Evolutionary conservation across 108 stramenopile genomes (phyloP).

Genomic region (Stephanodiscus triporus): DNA sequence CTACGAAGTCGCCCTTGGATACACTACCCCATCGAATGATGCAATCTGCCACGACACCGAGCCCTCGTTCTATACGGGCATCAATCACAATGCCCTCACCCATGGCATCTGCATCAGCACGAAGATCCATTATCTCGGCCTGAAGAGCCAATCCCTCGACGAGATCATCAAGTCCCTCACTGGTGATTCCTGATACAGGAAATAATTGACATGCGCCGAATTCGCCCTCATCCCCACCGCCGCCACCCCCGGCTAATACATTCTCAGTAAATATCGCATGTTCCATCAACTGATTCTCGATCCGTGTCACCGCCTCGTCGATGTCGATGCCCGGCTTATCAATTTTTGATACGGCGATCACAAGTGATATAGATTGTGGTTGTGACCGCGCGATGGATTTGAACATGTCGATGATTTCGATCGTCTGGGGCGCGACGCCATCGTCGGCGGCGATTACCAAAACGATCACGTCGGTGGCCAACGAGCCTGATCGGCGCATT

Average conservation of each 20-base stretch:
- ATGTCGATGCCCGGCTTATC: slow-evolving; percentile 89
- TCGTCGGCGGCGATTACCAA: slow-evolving; percentile 97
- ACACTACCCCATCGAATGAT: slow-evolving; percentile 83
- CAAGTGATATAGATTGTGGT: slow-evolving; percentile 74
- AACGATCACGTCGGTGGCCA: slow-evolving; percentile 94
- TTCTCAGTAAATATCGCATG: slow-evolving; percentile 82
- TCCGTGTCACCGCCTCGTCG: slow-evolving; percentile 71
- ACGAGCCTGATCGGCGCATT: slow-evolving; percentile 93
- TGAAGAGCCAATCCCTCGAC: slow-evolving; percentile 82
- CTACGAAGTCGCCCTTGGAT: slow-evolving; percentile 69
- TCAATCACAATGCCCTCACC: slow-evolving; percentile 87
- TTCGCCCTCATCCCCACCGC: slow-evolving; percentile 51
- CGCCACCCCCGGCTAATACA: slow-evolving; percentile 55
- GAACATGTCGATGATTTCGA: slow-evolving; percentile 93
- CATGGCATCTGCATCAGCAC: slow-evolving; percentile 77
- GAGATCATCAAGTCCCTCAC: slow-evolving; percentile 90
- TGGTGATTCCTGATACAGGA: slow-evolving; percentile 86
- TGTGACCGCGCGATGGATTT: slow-evolving; percentile 80
- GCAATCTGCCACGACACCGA: slow-evolving; percentile 82
- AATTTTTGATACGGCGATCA: slow-evolving; percentile 97
- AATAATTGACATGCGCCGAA: slow-evolving; percentile 90
- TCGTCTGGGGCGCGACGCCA: slow-evolving; percentile 93
- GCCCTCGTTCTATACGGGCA: slow-evolving; percentile 78
- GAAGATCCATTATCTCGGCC: slow-evolving; percentile 84
- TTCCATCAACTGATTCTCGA: slow-evolving; percentile 88